A percentile compares a stretch with the other conserved stretches of the same genome.
These are phyloP conservation scores for Metschnikowia lunata DNA, from an alignment of 805 yeast genomes.

Conservation along the genomic window DNA sequence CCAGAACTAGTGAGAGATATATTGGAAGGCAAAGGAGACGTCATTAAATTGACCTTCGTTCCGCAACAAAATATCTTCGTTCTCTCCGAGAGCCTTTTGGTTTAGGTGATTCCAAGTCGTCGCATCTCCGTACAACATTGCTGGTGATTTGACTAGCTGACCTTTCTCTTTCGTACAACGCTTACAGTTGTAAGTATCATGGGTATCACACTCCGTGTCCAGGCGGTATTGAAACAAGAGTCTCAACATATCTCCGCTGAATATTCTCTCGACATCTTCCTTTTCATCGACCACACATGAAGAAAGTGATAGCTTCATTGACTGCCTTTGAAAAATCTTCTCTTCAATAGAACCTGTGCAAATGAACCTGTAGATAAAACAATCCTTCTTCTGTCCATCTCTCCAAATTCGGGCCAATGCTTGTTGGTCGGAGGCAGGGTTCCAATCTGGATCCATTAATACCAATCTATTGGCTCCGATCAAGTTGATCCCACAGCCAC, in stretches of 20 bases:
- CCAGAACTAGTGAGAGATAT: conserved; percentile 68
- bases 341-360: conserved; percentile 95
- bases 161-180: conserved; percentile 52
- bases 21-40: conserved; percentile 86
- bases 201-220: conserved; percentile 80
- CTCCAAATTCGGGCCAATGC: conserved; percentile 98
- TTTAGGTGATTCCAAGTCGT: conserved; percentile 95
- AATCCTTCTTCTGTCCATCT: conserved; percentile 96
- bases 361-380: conserved; percentile 90
- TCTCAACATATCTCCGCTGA: conserved; percentile 74
- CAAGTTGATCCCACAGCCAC: conserved; percentile 96
- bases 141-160: conserved; percentile 64
- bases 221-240: conserved; percentile 70
- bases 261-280: conserved; percentile 89
- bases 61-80: conserved; percentile 72
- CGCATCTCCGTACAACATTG: conserved; percentile 96
- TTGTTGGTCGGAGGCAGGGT: conserved; percentile 97
- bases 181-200: conserved; percentile 84
- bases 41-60: conserved; percentile 69
- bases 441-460: conserved; percentile 92
- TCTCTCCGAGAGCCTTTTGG: conserved; percentile 52
- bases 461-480: conserved; percentile 93
- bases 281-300: conserved; percentile 97
- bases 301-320: conserved; percentile 87
- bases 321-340: conserved; percentile 91